Percentiles rank a stretch among this genome's conserved stretches.
Conservation (phyloP, 2,329 filamentous ascomycete genomes). For the Ciborinia camelliae region DNA sequence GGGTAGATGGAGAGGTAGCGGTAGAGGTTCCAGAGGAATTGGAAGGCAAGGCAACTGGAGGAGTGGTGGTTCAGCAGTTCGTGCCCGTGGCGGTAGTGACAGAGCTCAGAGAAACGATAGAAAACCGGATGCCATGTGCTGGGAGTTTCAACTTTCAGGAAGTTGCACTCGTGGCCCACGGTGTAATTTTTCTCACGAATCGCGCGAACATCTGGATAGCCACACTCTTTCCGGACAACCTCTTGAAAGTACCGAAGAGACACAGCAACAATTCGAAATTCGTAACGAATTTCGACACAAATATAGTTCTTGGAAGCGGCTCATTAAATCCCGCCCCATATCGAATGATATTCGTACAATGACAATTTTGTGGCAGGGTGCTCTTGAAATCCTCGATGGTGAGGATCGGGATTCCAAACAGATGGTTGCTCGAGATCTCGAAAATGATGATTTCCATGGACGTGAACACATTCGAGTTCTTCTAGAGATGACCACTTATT, state of each 20-base stretch:
- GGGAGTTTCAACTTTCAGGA: not conserved
- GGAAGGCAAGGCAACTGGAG: not conserved
- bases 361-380: constrained; percentile 21
- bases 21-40: not conserved
- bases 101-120: not conserved
- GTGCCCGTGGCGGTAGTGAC: not conserved
- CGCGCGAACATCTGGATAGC: not conserved
- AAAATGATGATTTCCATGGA: constrained; percentile 14
- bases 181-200: not conserved
- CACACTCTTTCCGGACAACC: not conserved
- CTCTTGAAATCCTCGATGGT: constrained; percentile 22
- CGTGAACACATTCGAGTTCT: constrained; percentile 2
- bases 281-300: constrained; percentile 18
- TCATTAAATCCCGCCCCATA: constrained; percentile 21
- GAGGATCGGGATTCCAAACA: constrained; percentile 24
- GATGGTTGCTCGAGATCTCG: constrained; percentile 24
- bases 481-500: constrained; percentile 1
- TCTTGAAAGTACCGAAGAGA: constrained; percentile 19
- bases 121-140: not conserved
- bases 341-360: constrained; percentile 22
- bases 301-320: constrained; percentile 25
- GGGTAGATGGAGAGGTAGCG: not conserved
- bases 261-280: constrained; percentile 19
- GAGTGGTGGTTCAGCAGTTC: not conserved
- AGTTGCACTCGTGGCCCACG: not conserved